phyloP scores from a whole-genome alignment of 2,329 filamentous ascomycete species.

The Coniochaeta ligniaria region DNA sequence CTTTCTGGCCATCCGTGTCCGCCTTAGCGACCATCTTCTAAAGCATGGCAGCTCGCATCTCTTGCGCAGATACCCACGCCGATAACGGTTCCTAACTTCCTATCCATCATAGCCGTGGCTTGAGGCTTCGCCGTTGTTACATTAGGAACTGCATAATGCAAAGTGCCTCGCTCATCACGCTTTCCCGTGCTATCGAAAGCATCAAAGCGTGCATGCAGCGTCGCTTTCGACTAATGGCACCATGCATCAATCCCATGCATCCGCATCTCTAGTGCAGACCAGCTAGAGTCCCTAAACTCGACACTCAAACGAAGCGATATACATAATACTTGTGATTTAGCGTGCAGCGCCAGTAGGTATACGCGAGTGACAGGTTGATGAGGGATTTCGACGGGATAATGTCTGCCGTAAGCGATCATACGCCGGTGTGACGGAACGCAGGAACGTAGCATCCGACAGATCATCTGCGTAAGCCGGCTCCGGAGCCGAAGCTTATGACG shows the following conservation, averaged over 20 bases:
- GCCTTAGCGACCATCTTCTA: not conserved
- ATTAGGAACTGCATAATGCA: not conserved
- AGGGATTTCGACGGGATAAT: not conserved
- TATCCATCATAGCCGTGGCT: not conserved
- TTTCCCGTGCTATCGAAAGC: not conserved
- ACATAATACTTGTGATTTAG: not conserved
- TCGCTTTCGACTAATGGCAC: not conserved
- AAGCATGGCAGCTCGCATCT: not conserved
- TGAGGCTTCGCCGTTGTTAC: not conserved
- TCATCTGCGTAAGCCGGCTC: not conserved
- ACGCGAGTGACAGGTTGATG: not conserved
- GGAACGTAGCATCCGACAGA: not conserved
- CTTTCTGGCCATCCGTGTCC: too few species aligned
- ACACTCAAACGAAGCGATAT: not conserved
- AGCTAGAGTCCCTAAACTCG: not conserved
- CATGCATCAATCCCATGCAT: not conserved
- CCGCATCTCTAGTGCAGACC: not conserved
- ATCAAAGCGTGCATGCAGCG: not conserved
- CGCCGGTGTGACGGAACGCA: not conserved
- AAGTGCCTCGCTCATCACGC: not conserved
- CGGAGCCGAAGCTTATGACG: not conserved
- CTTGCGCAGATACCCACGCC: not conserved
- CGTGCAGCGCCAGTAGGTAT: too few species aligned
- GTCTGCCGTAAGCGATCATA: not conserved
- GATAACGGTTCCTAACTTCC: not conserved